These are phyloP conservation scores for Otatea glauca DNA, from an alignment of 176 grass and related monocot genomes.

Conservation along the genomic window DNA sequence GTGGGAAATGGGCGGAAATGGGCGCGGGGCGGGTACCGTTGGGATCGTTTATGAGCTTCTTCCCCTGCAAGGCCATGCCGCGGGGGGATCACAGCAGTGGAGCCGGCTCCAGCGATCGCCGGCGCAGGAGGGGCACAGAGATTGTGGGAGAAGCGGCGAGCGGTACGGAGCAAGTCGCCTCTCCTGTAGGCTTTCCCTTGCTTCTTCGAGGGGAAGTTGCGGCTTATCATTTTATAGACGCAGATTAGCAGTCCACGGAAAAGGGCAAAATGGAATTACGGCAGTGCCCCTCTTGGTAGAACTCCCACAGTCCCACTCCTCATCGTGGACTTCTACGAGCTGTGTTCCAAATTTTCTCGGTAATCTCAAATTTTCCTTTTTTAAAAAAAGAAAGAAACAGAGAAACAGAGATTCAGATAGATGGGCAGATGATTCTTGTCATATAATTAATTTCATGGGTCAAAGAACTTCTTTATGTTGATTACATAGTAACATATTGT, in stretches of 20 bases:
- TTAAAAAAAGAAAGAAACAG: neutral
- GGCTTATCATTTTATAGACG: conserved; percentile 60
- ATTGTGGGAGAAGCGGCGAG: conserved; percentile 33
- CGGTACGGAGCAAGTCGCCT: conserved; percentile 45
- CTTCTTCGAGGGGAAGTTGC: conserved; percentile 31
- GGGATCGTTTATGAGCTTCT: conserved; percentile 93
- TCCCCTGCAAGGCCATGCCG: conserved; percentile 82
- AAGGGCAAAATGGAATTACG: conserved; percentile 46
- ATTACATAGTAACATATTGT: neutral
- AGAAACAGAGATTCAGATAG: neutral
- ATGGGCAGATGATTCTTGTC: neutral
- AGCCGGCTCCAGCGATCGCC: conserved; percentile 34
- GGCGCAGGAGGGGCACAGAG: conserved; percentile 7
- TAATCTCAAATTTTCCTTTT: too few relatives aligned
- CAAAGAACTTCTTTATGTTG: neutral
- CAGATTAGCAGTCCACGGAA: conserved; percentile 46
- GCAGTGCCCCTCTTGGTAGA: conserved; percentile 37
- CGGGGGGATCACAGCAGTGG: neutral
- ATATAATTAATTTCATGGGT: neutral
- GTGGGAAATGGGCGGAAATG: conserved; percentile 36
- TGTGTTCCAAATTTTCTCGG: neutral
- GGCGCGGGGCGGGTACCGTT: conserved; percentile 56
- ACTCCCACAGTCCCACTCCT: too few relatives aligned
- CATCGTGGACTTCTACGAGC: neutral
- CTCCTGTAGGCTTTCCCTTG: conserved; percentile 49